phyloP scores from a whole-genome alignment of 495 filamentous ascomycete genomes.

The Hyphodiscus hymeniophilus region DNA sequence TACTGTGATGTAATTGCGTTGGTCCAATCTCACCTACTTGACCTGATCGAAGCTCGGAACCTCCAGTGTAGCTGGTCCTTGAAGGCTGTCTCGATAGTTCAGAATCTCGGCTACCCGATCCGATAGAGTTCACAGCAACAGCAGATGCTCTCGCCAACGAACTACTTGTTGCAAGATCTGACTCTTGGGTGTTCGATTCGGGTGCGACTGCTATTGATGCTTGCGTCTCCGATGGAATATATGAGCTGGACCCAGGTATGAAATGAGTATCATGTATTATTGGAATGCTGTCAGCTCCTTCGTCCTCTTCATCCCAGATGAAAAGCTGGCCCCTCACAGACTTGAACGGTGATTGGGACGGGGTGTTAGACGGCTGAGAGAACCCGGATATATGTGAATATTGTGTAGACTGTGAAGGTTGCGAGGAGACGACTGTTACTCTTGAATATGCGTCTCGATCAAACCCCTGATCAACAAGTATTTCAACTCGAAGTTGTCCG shows the following conservation, averaged over 20 bases:
- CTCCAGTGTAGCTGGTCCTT: not conserved
- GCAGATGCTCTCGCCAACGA: not conserved
- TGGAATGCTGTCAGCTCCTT: not conserved
- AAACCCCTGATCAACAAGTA: conserved; percentile 10
- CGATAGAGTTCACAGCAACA: not conserved
- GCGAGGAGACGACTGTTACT: conserved; percentile 4
- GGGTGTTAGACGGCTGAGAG: not conserved
- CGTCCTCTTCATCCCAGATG: conserved; percentile 11
- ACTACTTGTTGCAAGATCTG: not conserved
- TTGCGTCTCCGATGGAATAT: not conserved
- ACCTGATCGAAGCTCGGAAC: not conserved
- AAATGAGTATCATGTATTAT: conserved; percentile 17
- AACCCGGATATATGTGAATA: not conserved
- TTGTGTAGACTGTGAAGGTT: conserved; percentile 8
- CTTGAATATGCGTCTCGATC: conserved; percentile 13
- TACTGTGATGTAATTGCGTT: not conserved
- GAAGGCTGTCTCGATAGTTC: not conserved
- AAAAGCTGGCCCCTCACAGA: not conserved
- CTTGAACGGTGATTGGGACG: not conserved
- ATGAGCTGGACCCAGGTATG: not conserved
- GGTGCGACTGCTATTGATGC: not conserved
- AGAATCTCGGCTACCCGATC: not conserved
- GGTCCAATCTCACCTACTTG: not conserved
- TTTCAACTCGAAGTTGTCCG: conserved; percentile 6
- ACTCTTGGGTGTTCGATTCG: not conserved